Base-by-base conservation (phyloP, 805 yeast genomes). In the Metschnikowia dekortorum region DNA sequence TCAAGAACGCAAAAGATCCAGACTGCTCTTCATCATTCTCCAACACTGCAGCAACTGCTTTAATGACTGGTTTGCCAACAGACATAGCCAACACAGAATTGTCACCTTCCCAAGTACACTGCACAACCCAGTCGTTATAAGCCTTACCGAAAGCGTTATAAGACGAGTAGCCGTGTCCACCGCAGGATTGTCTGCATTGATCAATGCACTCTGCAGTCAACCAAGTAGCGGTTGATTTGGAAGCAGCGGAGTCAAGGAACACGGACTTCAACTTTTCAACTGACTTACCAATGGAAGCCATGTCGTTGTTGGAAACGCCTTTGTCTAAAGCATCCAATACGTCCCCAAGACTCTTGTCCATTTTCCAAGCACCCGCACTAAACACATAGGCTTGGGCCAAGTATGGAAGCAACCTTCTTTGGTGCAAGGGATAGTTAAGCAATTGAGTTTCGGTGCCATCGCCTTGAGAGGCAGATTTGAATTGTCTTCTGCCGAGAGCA, bases 101-200 rank as follows among this genome's bases (percentile, higher is more conserved):
- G 56, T 59, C 62, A 33, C 62, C 62, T 33, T 59, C 62, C 62
- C 62, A 59, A 7, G 62, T 59, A 39, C 62, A 59, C 44, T 59
- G 62, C 34, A 59, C 62, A 26, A 57, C 62, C 61, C 61, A 59
- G 55, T 59, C 62, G 42, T 52, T 54, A 52, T 48, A 59, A 3
- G 56, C 55, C 50, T 54, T 56, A 14, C 62, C 61, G 37, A 59
- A 59, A 4, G 57, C 60, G 43, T 52, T 51, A 51, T 59, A 59
- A 9, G 60, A 35, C 4, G 61, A 57, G 57, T 59, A 59, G 7
- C 62, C 62, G 50, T 57, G 62, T 14, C 62, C 62, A 39, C 62
- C 62, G 22, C 62, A 59, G 4, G 59, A 34, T 45, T 59, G 62
- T 46, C 62, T 48, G 50, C 56, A 52, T 41, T 59, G 60, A 53